Evolutionary conservation across 257 asterid genomes (phyloP).

Genomic region (Mitragyna speciosa): DNA sequence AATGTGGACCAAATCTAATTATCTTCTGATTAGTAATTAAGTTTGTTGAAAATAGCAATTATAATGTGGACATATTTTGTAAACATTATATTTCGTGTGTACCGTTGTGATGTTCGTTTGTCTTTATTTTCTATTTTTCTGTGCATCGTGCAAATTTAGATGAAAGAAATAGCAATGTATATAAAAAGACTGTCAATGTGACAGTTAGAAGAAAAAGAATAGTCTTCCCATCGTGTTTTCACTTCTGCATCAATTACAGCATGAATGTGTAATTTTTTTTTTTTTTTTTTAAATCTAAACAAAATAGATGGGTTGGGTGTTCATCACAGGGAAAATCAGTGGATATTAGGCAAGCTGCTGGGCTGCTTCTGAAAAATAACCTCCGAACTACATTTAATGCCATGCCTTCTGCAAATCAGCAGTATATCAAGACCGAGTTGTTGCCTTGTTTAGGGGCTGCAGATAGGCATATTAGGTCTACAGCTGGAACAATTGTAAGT

Average conservation of each 20-base stretch:
- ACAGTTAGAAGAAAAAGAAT: not conserved
- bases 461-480: conserved; percentile 87
- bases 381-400: conserved; percentile 52
- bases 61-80: not conserved
- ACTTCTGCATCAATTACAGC: not conserved
- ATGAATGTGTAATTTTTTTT: not conserved
- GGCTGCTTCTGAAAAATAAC: conserved; percentile 88
- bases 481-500: conserved; percentile 91
- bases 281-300: not conserved
- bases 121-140: not conserved
- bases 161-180: not conserved
- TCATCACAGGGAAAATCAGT: conserved; percentile 80
- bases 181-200: not conserved
- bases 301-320: conserved; percentile 19
- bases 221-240: not conserved
- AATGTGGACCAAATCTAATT: not conserved
- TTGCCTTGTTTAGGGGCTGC: conserved; percentile 86
- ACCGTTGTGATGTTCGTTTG: not conserved
- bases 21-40: not conserved
- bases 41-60: not conserved
- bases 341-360: conserved; percentile 98
- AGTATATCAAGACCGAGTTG: conserved; percentile 71
- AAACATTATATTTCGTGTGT: not conserved
- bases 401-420: conserved; percentile 72
- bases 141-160: not conserved